A percentile compares a stretch with the other conserved stretches of the same genome.
These are phyloP conservation scores for Albophoma yamanashiensis DNA, from an alignment of 2,329 filamentous ascomycete genomes.

Conservation along the genomic window DNA sequence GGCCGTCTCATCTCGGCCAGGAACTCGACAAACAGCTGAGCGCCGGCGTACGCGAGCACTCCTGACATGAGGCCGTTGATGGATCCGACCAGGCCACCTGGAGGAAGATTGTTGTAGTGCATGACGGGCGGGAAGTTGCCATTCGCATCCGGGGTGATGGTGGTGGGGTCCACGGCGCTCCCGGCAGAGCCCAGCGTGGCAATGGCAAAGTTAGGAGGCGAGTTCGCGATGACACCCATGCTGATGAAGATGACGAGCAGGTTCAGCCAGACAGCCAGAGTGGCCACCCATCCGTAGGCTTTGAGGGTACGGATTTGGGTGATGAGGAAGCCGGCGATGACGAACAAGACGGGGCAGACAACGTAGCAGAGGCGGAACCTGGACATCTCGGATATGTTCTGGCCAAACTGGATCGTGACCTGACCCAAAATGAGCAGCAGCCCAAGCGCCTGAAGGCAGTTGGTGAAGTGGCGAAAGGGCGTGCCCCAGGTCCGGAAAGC, in stretches of 20 bases:
- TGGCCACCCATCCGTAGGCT: conserved; percentile 43
- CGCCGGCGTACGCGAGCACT: conserved; percentile 48
- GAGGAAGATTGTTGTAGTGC: conserved; percentile 23
- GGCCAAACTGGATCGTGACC: conserved; percentile 40
- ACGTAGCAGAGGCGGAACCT: conserved; percentile 40
- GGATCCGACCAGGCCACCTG: conserved; percentile 24
- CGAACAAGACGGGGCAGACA: conserved; percentile 39
- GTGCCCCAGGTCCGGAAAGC: conserved; percentile 36
- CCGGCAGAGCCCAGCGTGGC: conserved; percentile 14
- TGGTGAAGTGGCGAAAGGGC: conserved; percentile 32
- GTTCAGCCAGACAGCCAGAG: conserved; percentile 45
- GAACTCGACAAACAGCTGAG: conserved; percentile 46
- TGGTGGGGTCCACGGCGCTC: conserved; percentile 13
- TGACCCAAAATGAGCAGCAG: conserved; percentile 40
- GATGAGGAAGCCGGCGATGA: conserved; percentile 37
- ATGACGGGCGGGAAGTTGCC: conserved; percentile 27
- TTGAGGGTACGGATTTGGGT: conserved; percentile 46
- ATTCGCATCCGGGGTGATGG: conserved; percentile 11
- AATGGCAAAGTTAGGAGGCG: conserved; percentile 30
- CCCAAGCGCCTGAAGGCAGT: conserved; percentile 35
- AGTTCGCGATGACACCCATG: conserved; percentile 40
- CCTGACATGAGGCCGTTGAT: conserved; percentile 17
- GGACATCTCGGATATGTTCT: conserved; percentile 42
- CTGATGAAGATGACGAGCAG: conserved; percentile 42
- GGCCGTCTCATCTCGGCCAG: conserved; percentile 39